phyloP scores from a whole-genome alignment of 2,329 filamentous ascomycete species.

The Colletotrichum tropicicola region DNA sequence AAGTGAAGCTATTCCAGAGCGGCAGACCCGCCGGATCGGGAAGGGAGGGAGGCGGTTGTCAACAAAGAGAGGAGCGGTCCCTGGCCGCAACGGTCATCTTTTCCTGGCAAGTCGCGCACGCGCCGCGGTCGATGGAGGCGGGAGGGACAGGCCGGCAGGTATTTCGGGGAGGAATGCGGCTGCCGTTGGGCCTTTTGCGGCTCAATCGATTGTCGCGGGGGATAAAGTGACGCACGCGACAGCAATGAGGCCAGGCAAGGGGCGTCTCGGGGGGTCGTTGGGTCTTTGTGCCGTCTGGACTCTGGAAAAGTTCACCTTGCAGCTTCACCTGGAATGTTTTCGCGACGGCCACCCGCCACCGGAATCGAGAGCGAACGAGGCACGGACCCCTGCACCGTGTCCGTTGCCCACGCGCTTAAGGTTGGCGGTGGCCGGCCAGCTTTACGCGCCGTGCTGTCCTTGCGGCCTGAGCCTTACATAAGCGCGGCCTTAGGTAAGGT shows the following conservation, averaged over 20 bases:
- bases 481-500: conserved; percentile 3
- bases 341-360: conserved; percentile 25
- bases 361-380: not conserved
- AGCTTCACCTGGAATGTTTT: conserved; percentile 27
- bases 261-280: conserved; percentile 14
- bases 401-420: conserved; percentile 10
- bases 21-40: conserved; percentile 28
- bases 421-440: not conserved
- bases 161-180: conserved; percentile 1
- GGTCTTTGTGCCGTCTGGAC: conserved; percentile 19
- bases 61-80: conserved; percentile 29
- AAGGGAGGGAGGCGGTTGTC: conserved; percentile 25
- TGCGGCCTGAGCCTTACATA: not conserved
- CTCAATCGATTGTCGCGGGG: not conserved
- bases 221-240: conserved; percentile 1
- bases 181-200: not conserved
- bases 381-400: conserved; percentile 24
- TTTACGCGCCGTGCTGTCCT: not conserved
- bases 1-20: conserved; percentile 29
- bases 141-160: not conserved
- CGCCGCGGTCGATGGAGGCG: conserved; percentile 10
- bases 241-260: not conserved
- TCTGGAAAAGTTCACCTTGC: conserved; percentile 7
- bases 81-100: conserved; percentile 28
- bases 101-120: conserved; percentile 25